Conservation (phyloP, 2,329 filamentous ascomycete species). For the Cordyceps pruinosa region DNA sequence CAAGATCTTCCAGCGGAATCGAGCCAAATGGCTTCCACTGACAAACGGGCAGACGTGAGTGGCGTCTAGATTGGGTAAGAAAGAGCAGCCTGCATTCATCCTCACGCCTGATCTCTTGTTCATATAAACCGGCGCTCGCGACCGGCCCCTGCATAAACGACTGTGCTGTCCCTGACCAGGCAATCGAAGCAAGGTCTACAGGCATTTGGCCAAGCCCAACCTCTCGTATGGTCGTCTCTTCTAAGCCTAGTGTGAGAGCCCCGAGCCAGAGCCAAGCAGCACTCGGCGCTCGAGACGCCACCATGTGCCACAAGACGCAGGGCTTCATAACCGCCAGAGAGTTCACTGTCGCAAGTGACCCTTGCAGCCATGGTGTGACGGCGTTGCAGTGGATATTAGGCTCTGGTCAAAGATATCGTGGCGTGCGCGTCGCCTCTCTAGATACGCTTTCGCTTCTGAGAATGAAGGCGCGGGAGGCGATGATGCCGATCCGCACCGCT, state of each 20-base stretch:
- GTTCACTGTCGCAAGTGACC: conserved; percentile 20
- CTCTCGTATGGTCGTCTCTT: conserved; percentile 16
- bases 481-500: no score
- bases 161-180: conserved; percentile 22
- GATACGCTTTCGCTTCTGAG: no score
- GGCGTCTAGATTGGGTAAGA: conserved; percentile 18
- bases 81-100: conserved; percentile 25
- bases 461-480: no score
- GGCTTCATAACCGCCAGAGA: conserved; percentile 13
- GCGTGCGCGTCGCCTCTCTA: no score
- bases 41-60: conserved; percentile 19
- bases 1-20: conserved; percentile 21
- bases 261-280: conserved; percentile 21
- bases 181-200: conserved; percentile 22
- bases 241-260: conserved; percentile 16
- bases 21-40: conserved; percentile 26
- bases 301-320: conserved; percentile 19
- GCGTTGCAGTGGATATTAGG: conserved; percentile 23
- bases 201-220: conserved; percentile 20
- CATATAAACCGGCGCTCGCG: conserved; percentile 11
- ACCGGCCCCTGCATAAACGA: conserved; percentile 22
- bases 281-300: conserved; percentile 15
- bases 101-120: conserved; percentile 17
- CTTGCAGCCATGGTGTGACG: conserved; percentile 24
- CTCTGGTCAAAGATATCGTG: no score